These are phyloP conservation scores for Exutisphaerella laricina DNA, from an alignment of 2,329 filamentous ascomycete species.

Conservation along the genomic window DNA sequence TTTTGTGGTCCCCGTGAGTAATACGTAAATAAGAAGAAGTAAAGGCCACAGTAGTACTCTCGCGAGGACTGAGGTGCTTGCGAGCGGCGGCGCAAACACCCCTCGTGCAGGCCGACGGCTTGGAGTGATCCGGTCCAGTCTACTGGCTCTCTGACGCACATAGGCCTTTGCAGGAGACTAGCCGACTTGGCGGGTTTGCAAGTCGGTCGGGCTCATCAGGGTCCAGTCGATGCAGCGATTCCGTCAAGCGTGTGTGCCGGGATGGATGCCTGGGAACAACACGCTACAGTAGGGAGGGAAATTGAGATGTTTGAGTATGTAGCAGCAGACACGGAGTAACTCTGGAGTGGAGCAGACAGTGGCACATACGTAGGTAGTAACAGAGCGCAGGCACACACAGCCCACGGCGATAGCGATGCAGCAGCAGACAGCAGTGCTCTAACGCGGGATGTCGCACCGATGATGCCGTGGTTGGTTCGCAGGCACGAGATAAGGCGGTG, in stretches of 20 bases:
- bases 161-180: not conserved
- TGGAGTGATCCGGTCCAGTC: not conserved
- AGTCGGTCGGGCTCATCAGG: not conserved
- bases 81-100: slow-evolving; percentile 8
- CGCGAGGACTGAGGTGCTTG: slow-evolving; percentile 10
- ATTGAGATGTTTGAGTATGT: not conserved
- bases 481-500: not conserved
- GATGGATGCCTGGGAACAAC: not conserved
- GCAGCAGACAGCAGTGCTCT: not conserved
- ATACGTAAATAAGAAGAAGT: slow-evolving; percentile 7
- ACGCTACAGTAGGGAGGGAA: not conserved
- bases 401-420: not conserved
- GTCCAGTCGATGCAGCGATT: slow-evolving; percentile 2
- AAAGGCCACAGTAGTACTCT: slow-evolving; percentile 10
- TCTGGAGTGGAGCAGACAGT: not conserved
- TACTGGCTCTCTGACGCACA: slow-evolving; percentile 7
- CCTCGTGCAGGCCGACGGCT: too few relatives aligned
- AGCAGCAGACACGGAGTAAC: not conserved
- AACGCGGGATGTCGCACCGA: not conserved
- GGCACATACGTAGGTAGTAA: too few relatives aligned
- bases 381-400: not conserved
- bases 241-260: slow-evolving; percentile 6
- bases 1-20: slow-evolving; percentile 14
- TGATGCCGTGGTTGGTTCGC: not conserved
- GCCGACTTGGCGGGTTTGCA: slow-evolving; percentile 3